These are phyloP conservation scores for Delitschia confertaspora DNA, from an alignment of 495 filamentous ascomycete genomes.

Conservation along the genomic window DNA sequence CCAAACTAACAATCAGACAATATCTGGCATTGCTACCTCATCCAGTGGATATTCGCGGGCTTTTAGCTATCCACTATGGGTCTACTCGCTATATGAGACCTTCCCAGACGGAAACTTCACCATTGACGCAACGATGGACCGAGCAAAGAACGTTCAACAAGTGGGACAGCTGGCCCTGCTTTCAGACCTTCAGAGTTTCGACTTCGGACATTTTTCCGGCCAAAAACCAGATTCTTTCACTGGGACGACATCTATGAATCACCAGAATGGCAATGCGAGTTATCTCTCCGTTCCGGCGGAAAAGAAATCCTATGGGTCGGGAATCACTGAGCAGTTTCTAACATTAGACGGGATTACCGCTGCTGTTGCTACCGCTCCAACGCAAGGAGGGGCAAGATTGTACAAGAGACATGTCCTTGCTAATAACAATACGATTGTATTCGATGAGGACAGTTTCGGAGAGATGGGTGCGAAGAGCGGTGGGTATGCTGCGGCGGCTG, in stretches of 20 bases:
- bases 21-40: slow-evolving; percentile 48
- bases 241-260: slow-evolving; percentile 43
- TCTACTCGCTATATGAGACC: slow-evolving; percentile 46
- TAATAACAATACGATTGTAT: slow-evolving; percentile 42
- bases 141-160: slow-evolving; percentile 49
- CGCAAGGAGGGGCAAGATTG: slow-evolving; percentile 15
- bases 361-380: slow-evolving; percentile 1
- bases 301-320: slow-evolving; percentile 42
- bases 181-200: slow-evolving; percentile 43
- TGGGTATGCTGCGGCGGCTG: too few species aligned
- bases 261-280: slow-evolving; percentile 47
- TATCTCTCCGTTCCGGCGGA: slow-evolving; percentile 43
- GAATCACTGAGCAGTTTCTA: slow-evolving; percentile 48
- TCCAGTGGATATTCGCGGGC: slow-evolving; percentile 38
- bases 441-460: slow-evolving; percentile 34
- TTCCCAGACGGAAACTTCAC: slow-evolving; percentile 42
- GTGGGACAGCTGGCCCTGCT: slow-evolving; percentile 53
- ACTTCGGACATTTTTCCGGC: slow-evolving; percentile 1
- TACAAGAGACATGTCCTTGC: slow-evolving; percentile 47
- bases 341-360: slow-evolving; percentile 37
- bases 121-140: slow-evolving; percentile 50
- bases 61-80: slow-evolving; percentile 58
- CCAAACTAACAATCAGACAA: slow-evolving; percentile 54
- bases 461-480: too few species aligned
- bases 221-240: slow-evolving; percentile 22